Conservation (phyloP, 2,329 filamentous ascomycete genomes). For the Grosmannia serpens region DNA sequence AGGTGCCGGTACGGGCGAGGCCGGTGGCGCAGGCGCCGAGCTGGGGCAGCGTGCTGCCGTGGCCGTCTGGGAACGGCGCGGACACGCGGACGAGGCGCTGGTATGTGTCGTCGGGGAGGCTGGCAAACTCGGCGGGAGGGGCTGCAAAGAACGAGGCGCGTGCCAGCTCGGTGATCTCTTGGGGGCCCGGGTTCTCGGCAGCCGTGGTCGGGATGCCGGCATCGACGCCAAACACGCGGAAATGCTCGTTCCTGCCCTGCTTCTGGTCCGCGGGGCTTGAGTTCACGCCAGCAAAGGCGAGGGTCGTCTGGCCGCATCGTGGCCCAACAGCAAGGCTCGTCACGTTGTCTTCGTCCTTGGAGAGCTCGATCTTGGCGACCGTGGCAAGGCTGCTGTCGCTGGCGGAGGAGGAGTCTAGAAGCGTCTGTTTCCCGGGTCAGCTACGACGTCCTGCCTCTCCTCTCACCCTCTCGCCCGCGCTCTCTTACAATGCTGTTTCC, state of each 20-base stretch:
- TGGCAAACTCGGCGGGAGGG: slow-evolving; percentile 15
- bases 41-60: slow-evolving; percentile 31
- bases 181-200: neutral
- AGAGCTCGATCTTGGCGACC: slow-evolving; percentile 63
- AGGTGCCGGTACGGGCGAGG: slow-evolving; percentile 56
- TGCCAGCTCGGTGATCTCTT: slow-evolving; percentile 38
- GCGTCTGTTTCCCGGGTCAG: slow-evolving; percentile 34
- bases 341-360: slow-evolving; percentile 78
- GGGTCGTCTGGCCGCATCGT: slow-evolving; percentile 40
- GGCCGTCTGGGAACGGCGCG: slow-evolving; percentile 35
- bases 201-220: slow-evolving; percentile 12
- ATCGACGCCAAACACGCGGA: slow-evolving; percentile 61
- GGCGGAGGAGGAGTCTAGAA: slow-evolving; percentile 59
- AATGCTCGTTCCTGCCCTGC: slow-evolving; percentile 71
- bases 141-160: slow-evolving; percentile 41
- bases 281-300: slow-evolving; percentile 71
- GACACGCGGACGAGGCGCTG: slow-evolving; percentile 45
- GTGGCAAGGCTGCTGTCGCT: slow-evolving; percentile 49
- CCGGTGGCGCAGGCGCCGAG: slow-evolving; percentile 72
- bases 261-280: slow-evolving; percentile 61
- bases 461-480: neutral
- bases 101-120: slow-evolving; percentile 30
- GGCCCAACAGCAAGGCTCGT: slow-evolving; percentile 65
- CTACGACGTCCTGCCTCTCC: neutral
- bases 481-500: slow-evolving; percentile 70